phyloP scores from a whole-genome alignment of 441 rosid genomes.

The Pelargonium australe region DNA sequence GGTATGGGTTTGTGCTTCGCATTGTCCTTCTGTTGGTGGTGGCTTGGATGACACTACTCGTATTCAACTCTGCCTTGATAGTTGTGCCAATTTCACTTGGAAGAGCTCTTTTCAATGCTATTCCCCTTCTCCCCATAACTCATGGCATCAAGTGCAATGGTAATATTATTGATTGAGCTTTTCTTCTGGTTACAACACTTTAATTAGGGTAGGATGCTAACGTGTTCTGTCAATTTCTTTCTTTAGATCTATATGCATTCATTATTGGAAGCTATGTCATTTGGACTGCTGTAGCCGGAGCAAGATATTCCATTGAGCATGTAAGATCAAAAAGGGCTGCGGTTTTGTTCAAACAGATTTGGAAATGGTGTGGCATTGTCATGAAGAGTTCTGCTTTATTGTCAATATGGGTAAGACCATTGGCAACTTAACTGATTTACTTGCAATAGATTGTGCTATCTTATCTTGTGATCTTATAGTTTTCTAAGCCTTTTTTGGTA shows the following conservation, averaged over 20 bases:
- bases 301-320: conserved; percentile 69
- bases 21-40: conserved; percentile 72
- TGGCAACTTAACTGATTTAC: background rate
- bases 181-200: background rate
- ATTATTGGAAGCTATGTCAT: conserved; percentile 86
- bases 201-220: conserved; percentile 11
- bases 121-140: conserved; percentile 90
- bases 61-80: conserved; percentile 80
- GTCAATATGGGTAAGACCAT: conserved; percentile 72
- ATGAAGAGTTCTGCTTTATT: conserved; percentile 68
- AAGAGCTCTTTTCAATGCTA: conserved; percentile 74
- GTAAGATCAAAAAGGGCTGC: conserved; percentile 59
- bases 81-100: conserved; percentile 89
- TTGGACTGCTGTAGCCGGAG: conserved; percentile 83
- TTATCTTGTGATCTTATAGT: background rate
- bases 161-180: conserved; percentile 22
- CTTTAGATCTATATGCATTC: conserved; percentile 78
- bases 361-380: conserved; percentile 85
- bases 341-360: conserved; percentile 56
- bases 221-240: conserved; percentile 12
- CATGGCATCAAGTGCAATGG: conserved; percentile 98
- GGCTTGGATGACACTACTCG: conserved; percentile 93
- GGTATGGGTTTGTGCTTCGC: conserved; percentile 78
- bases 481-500: conserved; percentile 5
- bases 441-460: background rate